Percentiles rank a stretch among this genome's conserved stretches.
Evolutionary conservation across 2,329 filamentous ascomycete genomes (phyloP).

Genomic region (Colletotrichum eleusines): DNA sequence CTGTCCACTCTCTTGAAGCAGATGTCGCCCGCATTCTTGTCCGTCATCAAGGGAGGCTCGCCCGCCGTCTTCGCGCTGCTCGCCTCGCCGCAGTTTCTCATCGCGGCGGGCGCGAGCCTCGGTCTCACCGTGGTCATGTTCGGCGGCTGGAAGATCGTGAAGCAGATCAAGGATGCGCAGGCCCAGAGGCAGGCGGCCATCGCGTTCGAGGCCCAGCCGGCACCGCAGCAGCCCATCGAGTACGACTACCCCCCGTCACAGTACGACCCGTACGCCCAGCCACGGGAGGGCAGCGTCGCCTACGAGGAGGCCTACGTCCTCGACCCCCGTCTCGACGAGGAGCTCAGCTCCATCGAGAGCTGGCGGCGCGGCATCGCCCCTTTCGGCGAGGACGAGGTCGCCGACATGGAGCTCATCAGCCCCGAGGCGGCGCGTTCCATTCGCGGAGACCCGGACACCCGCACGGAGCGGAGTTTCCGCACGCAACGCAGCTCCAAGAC

Average conservation of each 20-base stretch:
- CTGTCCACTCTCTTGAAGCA: constrained; percentile 85
- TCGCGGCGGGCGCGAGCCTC: constrained; percentile 88
- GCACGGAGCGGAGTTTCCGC: constrained; percentile 51
- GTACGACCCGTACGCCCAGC: constrained; percentile 24
- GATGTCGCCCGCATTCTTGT: constrained; percentile 84
- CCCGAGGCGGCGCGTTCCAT: constrained; percentile 65
- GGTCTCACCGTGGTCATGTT: constrained; percentile 97
- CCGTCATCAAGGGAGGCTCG: constrained; percentile 81
- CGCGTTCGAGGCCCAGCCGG: constrained; percentile 46
- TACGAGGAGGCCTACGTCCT: constrained; percentile 69
- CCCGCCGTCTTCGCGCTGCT: constrained; percentile 90
- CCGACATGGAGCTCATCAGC: constrained; percentile 69
- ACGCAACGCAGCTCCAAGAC: constrained; percentile 47
- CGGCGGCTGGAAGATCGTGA: constrained; percentile 97
- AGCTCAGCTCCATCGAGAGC: constrained; percentile 68
- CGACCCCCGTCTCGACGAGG: constrained; percentile 56
- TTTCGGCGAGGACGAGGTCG: constrained; percentile 59
- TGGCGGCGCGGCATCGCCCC: constrained; percentile 70
- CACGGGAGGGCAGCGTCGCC: constrained; percentile 46
- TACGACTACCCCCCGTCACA: constrained; percentile 28
- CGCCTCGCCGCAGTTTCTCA: constrained; percentile 92
- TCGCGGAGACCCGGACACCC: constrained; percentile 57
- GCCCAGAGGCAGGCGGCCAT: constrained; percentile 46
- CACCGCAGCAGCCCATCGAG: constrained; percentile 33
- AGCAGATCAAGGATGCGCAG: constrained; percentile 73